Evolutionary conservation across 176 grass and related monocot genomes (phyloP).

Genomic region (Puccinellia tenuiflora): DNA sequence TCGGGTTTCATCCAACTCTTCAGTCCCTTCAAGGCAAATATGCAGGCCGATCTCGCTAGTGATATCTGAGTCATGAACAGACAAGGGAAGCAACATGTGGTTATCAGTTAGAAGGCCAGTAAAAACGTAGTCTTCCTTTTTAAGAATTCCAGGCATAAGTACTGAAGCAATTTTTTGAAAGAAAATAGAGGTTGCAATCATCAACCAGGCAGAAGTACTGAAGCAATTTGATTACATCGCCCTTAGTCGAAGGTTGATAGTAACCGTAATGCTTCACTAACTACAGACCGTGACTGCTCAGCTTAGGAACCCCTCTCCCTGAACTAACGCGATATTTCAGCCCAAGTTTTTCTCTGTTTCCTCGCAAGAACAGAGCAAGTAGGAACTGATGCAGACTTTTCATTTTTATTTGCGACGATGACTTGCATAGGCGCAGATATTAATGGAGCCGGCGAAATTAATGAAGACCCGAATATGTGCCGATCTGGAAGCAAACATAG

Average conservation of each 20-base stretch:
- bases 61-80: constrained; percentile 57
- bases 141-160: background rate
- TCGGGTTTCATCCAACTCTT: constrained; percentile 93
- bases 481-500: background rate
- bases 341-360: background rate
- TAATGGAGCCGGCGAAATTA: background rate
- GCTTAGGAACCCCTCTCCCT: background rate
- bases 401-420: background rate
- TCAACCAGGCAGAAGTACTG: background rate
- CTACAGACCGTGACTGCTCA: background rate
- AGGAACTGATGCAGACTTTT: background rate
- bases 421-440: background rate
- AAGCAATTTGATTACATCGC: background rate
- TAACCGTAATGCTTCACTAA: background rate
- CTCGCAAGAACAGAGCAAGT: background rate
- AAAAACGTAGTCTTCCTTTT: background rate
- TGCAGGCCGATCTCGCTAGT: constrained; percentile 46
- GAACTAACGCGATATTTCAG: background rate
- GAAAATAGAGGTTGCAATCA: background rate
- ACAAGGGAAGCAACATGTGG: background rate
- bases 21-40: constrained; percentile 57
- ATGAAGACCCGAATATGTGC: background rate
- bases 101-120: background rate
- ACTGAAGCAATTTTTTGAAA: background rate
- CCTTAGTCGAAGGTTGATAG: background rate